Percentiles rank a stretch among this genome's conserved stretches.
Evolutionary conservation across 805 yeast genomes (phyloP).

Genomic region (Candida maris): DNA sequence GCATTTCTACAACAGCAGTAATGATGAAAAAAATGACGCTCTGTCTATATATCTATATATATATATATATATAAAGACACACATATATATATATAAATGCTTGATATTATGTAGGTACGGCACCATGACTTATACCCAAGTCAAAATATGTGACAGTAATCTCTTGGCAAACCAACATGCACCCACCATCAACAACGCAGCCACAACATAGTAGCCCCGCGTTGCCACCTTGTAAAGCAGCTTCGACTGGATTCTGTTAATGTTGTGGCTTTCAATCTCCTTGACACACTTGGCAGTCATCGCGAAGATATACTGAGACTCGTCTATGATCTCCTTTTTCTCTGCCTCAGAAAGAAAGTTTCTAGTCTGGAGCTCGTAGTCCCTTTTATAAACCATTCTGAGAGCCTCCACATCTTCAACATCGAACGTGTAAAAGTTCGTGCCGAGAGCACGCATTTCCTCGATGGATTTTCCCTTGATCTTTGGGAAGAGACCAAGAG

Average conservation of each 20-base stretch:
- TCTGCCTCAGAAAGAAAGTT: constrained; percentile 64
- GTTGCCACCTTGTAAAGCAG: constrained; percentile 52
- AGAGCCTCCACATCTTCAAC: constrained; percentile 59
- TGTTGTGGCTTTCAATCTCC: constrained; percentile 67
- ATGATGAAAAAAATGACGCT: constrained; percentile 2
- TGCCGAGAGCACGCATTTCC: constrained; percentile 58
- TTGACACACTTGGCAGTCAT: constrained; percentile 57
- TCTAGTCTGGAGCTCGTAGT: constrained; percentile 75
- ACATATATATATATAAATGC: too few relatives aligned
- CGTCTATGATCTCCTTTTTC: constrained; percentile 66
- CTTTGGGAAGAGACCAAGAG: constrained; percentile 73
- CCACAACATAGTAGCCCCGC: constrained; percentile 46
- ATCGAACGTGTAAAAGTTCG: constrained; percentile 70
- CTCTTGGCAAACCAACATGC: constrained; percentile 36
- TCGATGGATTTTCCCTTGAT: constrained; percentile 61
- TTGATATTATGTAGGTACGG: too few relatives aligned
- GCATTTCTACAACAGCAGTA: constrained; percentile 39
- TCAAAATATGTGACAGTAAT: constrained; percentile 19
- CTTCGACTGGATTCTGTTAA: constrained; percentile 50
- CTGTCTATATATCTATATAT: too few relatives aligned
- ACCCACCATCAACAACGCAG: constrained; percentile 33
- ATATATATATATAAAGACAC: too few relatives aligned
- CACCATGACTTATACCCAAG: constrained; percentile 3
- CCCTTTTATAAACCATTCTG: constrained; percentile 65
- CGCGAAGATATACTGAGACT: constrained; percentile 60